Evolutionary conservation across 441 rosid species (phyloP), one percentile per base, ranked within the genome.

Genomic region (Croton setiger): DNA sequence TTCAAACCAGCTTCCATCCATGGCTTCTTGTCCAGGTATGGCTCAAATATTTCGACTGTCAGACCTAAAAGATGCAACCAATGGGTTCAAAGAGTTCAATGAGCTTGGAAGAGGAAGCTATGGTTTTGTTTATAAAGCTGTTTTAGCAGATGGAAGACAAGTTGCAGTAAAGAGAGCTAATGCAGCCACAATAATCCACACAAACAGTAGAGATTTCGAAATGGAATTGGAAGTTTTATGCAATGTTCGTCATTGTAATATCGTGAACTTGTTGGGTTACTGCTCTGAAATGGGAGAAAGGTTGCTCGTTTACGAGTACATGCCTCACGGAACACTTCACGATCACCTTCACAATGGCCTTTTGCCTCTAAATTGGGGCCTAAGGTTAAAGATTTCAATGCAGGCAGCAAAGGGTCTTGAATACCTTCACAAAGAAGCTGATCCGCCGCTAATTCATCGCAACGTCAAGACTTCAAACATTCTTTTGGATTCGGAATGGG

Each of bases 111-210:
- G 96, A 69, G 97, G 97, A 77, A 91, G 91, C 80, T 91, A 84
- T 51, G 96, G 98, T 55, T 94, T 94, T 37, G 98, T 91, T 69
- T 94, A 90, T 76, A 91, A 85, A 71, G 96, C 96, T 33, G 78
- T 88, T 56, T 72, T 94, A 21, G 60, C 90, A 0, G 97, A 94
- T 39, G 96, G 97, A 27, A 81, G 83, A 51, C 96, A 88, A 74
- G 97, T 91, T 36, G 97, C 96, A 4, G 92, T 91, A 31, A 94
- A 91, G 76, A 84, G 97, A 67, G 96, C 97, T 2, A 94, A 94
- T 67, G 98, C 97, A 5, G 89, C 96, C 21, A 94, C 98, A 3
- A 94, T 94, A 72, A 94, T 94, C 74, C 97, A 85, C 82, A 79
- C 82, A 1, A 94, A 88, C 74, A 84, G 75, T 17, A 77, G 96